Evolutionary conservation across 2,329 filamentous ascomycete species (phyloP), one percentile per base, ranked within the genome.

Genomic region (Monosporascus cannonballus): DNA sequence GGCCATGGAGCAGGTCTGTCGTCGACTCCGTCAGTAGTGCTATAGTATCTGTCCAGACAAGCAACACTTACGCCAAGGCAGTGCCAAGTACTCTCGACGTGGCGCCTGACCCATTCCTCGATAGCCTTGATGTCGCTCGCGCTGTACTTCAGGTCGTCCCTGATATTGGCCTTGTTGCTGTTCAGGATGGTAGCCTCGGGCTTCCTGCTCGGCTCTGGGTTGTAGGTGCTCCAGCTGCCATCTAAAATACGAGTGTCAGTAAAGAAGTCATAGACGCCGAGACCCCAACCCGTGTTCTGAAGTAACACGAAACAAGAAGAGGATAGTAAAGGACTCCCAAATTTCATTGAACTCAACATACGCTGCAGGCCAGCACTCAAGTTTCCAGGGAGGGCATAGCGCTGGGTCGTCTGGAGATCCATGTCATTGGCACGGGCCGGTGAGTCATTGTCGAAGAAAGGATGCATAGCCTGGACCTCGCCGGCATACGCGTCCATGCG

Each of bases 41-140:
- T 34, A 46, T 17, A 24, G n/a, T n/a, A 46, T 14, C 17, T 48
- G 6, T 18, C 18, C 50, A 18, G 49, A 48, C 38, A 8, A 6
- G 11, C 4, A 17, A 42, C 7, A 67, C 73, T 69, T 70, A 76
- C 74, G 70, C 77, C 77, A 15, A 80, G 68, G 48, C 72, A 71
- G 73, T 89, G 86, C 86, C 86, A 89, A 38, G 87, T 90, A 48
- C 84, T 89, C 71, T 90, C 87, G 48, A 87, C 84, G 65, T 90
- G 87, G 56, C 84, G 78, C 74, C 85, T 83, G 38, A 86, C 81
- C 78, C 78, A 81, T 66, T 89, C 85, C 66, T 89, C 85, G 48
- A 90, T 73, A 3, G 83, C 80, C 64, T 82, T 71, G 63, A 87
- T 81, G 62, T 89, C 85, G 24, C 77, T 69, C 14, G 76, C 78